Percentiles rank a stretch among this genome's conserved stretches.
phyloP scores from a whole-genome alignment of 768 basidiomycete genomes.

The Neoboletus brunneissimus region DNA sequence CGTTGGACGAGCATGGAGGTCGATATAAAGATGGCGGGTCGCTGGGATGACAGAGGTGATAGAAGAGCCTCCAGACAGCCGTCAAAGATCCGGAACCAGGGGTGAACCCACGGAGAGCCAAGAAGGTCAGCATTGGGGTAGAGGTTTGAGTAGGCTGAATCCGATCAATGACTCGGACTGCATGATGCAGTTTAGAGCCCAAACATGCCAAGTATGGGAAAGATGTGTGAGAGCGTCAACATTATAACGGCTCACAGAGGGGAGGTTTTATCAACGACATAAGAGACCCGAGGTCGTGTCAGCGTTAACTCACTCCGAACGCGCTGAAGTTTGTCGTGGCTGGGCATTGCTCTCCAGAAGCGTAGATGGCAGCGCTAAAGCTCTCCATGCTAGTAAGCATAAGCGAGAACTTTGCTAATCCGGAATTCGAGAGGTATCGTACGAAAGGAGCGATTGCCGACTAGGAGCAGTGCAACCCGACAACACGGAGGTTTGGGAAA shows the following conservation, averaged over 20 bases:
- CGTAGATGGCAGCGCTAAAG: neutral
- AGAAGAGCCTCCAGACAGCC: neutral
- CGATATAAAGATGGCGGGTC: neutral
- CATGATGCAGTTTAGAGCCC: neutral
- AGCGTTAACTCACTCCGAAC: too few species aligned
- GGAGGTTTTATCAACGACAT: conserved; percentile 6
- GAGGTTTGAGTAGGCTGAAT: neutral
- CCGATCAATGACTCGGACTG: neutral
- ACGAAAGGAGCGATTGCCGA: conserved; percentile 1
- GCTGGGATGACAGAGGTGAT: neutral
- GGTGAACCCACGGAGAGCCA: neutral
- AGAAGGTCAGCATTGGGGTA: neutral
- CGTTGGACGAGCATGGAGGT: neutral
- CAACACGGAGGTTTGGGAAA: conserved; percentile 8
- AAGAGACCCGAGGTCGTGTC: neutral
- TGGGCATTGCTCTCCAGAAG: conserved; percentile 1
- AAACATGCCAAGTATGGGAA: neutral
- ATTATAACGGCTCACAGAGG: neutral
- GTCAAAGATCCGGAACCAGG: neutral
- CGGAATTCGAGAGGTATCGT: conserved; percentile 4
- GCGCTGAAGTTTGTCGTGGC: neutral
- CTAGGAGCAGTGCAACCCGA: neutral
- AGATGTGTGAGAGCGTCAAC: conserved; percentile 1
- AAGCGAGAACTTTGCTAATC: neutral
- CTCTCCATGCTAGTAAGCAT: neutral